Evolutionary conservation across 108 stramenopile genomes (phyloP).

Genomic region (Cyclostephanos invisitatus): DNA sequence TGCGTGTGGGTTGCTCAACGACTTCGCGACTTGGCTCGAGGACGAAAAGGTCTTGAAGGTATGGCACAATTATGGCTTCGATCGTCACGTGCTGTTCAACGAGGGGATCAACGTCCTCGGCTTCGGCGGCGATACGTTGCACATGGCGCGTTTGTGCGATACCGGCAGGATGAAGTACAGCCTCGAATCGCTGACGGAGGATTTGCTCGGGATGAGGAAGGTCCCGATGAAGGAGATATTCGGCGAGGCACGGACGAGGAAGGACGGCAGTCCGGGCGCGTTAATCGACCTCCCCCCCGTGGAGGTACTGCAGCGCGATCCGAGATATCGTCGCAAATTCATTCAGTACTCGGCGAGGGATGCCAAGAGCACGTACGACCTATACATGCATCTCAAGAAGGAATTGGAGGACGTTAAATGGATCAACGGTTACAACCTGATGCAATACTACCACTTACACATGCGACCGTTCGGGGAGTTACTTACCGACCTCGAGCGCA

Average conservation of each 20-base stretch:
- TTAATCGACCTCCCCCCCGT: slow-evolving; percentile 83
- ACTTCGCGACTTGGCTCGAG: slow-evolving; percentile 89
- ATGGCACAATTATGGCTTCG: slow-evolving; percentile 99
- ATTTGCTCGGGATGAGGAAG: slow-evolving; percentile 74
- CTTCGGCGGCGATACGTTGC: slow-evolving; percentile 98
- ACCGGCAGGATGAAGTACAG: slow-evolving; percentile 78
- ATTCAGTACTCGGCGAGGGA: slow-evolving; percentile 87
- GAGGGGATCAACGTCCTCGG: slow-evolving; percentile 87
- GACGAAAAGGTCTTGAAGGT: slow-evolving; percentile 74
- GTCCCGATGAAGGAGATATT: slow-evolving; percentile 96
- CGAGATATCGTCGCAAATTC: slow-evolving; percentile 67
- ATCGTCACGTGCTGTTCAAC: slow-evolving; percentile 97
- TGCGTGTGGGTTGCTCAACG: slow-evolving; percentile 79
- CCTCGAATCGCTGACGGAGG: slow-evolving; percentile 84
- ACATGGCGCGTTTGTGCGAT: slow-evolving; percentile 97
- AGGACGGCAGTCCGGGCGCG: slow-evolving; percentile 85
- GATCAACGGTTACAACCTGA: slow-evolving; percentile 61
- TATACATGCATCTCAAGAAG: slow-evolving; percentile 45
- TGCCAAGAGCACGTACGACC: slow-evolving; percentile 74
- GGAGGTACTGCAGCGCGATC: slow-evolving; percentile 86
- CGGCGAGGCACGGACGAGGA: slow-evolving; percentile 76
- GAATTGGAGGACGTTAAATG: slow-evolving; percentile 51
- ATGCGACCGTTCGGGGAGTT: slow-evolving; percentile 93
- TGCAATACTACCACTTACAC: slow-evolving; percentile 92
- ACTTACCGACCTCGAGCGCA: slow-evolving; percentile 97